Evolutionary conservation across 345 rosid genomes (phyloP), one percentile per base, ranked within the genome.

Genomic region (Populus pruinosa): DNA sequence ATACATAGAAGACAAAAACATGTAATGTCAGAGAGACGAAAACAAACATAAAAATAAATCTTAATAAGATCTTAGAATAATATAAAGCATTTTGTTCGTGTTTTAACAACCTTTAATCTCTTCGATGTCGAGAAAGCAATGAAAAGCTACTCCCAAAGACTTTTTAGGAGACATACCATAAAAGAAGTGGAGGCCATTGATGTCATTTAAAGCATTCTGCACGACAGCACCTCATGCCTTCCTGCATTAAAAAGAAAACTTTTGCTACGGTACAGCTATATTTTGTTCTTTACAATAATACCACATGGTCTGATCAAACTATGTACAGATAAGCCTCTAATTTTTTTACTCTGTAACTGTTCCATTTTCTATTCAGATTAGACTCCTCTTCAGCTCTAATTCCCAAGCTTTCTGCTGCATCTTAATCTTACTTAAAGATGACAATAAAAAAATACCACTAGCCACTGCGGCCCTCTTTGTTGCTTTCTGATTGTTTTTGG

Each of bases 191-290:
- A 75, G 87, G 87, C 14, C 81, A 70, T 64, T 38, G 16, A 29
- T 74, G 76, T 64, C 76, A 77, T 71, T 79, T 77, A 29, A 62
- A 75, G 79, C 31, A 17, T 38, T 7, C 47, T 11, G 59, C 10
- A 20, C 23, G 59, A 69, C 78, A 29, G 80, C 82, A 83, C 78
- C 84, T 76, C 77, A 79, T 87, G 89, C 89, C 85, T 87, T 87
- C 43, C 90, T 86, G 91, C 85, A 84, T 84, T 78, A 43, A 83
- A 86, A 88, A 85, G 91, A 73, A 87, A 86, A 76, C 85, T 69
- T 43, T 79, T 72, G 63, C 74, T 76, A 80, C 77, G 76, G 76
- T 80, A 44, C 80, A 77, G 67, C 79, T 31, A 69, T 72, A 8
- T 73, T 41, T 38, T 41, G 63, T 72, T 44, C 75, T 62, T 44